Evolutionary conservation across 257 asterid genomes (phyloP).

Genomic region (Orobanche coerulescens): DNA sequence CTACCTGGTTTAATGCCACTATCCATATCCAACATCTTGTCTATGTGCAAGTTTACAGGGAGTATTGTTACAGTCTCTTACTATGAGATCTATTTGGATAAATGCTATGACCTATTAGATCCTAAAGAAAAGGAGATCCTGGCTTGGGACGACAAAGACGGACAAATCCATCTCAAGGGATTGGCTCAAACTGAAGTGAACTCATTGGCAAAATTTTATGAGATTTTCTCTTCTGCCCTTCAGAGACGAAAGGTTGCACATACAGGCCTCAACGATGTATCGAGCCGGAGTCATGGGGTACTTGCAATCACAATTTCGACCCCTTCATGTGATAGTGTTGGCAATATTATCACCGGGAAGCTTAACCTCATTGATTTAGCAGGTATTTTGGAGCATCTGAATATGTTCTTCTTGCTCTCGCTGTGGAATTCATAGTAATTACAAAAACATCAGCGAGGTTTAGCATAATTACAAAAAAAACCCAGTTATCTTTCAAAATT

Average conservation of each 20-base stretch:
- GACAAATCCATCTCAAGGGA: slow-evolving; percentile 73
- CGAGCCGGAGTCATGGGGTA: slow-evolving; percentile 91
- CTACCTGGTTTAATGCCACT: slow-evolving; percentile 81
- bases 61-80: slow-evolving; percentile 50
- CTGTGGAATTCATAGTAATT: too few relatives aligned
- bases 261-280: slow-evolving; percentile 65
- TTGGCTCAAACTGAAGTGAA: slow-evolving; percentile 49
- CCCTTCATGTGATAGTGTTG: slow-evolving; percentile 30
- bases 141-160: slow-evolving; percentile 60
- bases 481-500: too few relatives aligned
- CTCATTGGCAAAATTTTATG: slow-evolving; percentile 44
- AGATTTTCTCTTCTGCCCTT: slow-evolving; percentile 51
- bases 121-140: slow-evolving; percentile 60
- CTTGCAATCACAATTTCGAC: slow-evolving; percentile 48
- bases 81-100: slow-evolving; percentile 81
- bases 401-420: background rate
- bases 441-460: too few relatives aligned
- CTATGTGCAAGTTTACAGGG: slow-evolving; percentile 34
- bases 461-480: too few relatives aligned
- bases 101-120: slow-evolving; percentile 73
- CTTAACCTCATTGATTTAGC: slow-evolving; percentile 91
- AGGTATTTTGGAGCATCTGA: slow-evolving; percentile 37
- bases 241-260: slow-evolving; percentile 74
- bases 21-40: slow-evolving; percentile 48
- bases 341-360: slow-evolving; percentile 46